Conservation (phyloP, 2,329 filamentous ascomycete species). For the Byssoonygena ceratinophila region DNA sequence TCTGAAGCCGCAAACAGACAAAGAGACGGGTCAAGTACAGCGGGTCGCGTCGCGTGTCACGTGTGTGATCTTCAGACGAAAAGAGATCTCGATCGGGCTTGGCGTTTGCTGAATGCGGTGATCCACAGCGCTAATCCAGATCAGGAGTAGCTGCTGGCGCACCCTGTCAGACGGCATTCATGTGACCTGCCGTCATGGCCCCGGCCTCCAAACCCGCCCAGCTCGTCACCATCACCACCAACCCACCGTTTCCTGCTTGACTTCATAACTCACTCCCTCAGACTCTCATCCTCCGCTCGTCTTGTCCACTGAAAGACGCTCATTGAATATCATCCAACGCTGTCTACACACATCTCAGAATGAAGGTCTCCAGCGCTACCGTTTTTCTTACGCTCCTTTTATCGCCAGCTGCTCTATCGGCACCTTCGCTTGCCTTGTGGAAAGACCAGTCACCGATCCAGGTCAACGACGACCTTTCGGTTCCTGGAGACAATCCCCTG, state of each 20-base stretch:
- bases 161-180: neutral
- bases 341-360: neutral
- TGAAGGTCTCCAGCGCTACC: conserved; percentile 30
- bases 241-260: neutral
- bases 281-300: neutral
- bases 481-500: conserved; percentile 78
- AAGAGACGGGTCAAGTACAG: too few relatives aligned
- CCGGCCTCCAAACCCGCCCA: neutral
- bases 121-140: neutral
- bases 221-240: neutral
- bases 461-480: conserved; percentile 47
- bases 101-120: neutral
- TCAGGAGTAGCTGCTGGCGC: neutral
- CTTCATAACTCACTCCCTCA: neutral
- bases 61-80: neutral
- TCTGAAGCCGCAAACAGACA: neutral
- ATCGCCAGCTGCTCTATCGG: conserved; percentile 36
- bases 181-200: neutral
- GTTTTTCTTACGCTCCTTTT: conserved; percentile 35
- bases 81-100: neutral
- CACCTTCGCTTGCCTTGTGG: conserved; percentile 34
- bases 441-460: conserved; percentile 42
- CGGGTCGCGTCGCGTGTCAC: too few relatives aligned
- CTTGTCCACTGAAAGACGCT: neutral
- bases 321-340: neutral